Evolutionary conservation across 1,284 basidiomycete genomes (phyloP), one percentile per base, ranked within the genome.

Genomic region (Tilletia indica): DNA sequence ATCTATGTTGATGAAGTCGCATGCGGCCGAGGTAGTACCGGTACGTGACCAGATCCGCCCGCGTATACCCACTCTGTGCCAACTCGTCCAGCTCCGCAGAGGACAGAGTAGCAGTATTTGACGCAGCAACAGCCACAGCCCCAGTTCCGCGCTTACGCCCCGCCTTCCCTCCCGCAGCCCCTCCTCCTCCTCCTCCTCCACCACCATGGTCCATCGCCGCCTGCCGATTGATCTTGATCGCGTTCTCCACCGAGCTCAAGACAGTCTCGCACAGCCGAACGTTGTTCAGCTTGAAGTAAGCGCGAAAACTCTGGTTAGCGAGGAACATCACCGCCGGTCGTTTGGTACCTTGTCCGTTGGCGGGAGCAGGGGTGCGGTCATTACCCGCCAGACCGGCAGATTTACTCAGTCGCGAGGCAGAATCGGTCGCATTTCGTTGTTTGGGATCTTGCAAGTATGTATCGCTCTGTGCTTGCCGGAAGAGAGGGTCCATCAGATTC

Each of bases 211-310:
- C 72, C 63, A 14, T 4, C 8, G 67, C 70, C 45, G 42, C 49
- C n/a, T 72, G 21, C 56, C 70, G 74, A 58, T 83, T 83, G 56
- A 80, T 71, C n/a, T 78, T 77, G 66, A 84, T 70, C 5, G 85
- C 83, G 70, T 85, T 85, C 39, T 84, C 77, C 21, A 85, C 84
- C 63, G 84, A 85, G 34, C 83, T 85, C 16, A 86, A 72, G n/a
- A 86, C 85, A 0, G 86, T 86, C 71, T 86, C 85, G 74, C 85
- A 86, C 1, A 86, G 74, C 2, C 85, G 80, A 42, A 86, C 82
- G 69, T 86, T 86, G 70, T 85, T 83, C 72, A 83, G 77, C 69
- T 78, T 77, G 71, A 84, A 83, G 74, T 84, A 84, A 11, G 80
- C 80, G 34, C 79, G 77, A 74, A 84, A 83, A 68, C 82, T 82